These are phyloP conservation scores for Lasiodiplodia theobromae DNA, from an alignment of 2,329 filamentous ascomycete genomes.

Conservation along the genomic window DNA sequence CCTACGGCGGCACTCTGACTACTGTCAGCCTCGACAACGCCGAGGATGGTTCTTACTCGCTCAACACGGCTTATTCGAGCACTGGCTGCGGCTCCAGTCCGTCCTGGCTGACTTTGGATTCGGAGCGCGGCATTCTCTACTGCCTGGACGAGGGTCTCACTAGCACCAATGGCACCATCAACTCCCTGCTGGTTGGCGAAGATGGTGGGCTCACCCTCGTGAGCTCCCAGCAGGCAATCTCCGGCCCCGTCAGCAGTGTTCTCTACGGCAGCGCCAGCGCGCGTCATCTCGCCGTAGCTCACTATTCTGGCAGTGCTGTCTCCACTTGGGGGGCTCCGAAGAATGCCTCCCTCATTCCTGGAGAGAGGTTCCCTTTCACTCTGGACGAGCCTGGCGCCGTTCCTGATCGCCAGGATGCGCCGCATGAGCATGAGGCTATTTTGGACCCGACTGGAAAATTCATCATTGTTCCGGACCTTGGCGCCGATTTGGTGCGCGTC, in stretches of 20 bases:
- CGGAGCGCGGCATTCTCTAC: constrained; percentile 59
- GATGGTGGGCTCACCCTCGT: constrained; percentile 50
- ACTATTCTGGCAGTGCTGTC: constrained; percentile 51
- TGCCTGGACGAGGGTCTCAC: constrained; percentile 66
- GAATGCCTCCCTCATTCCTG: constrained; percentile 29
- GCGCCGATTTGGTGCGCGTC: constrained; percentile 67
- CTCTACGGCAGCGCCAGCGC: constrained; percentile 49
- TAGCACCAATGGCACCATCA: constrained; percentile 58
- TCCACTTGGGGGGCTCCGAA: constrained; percentile 40
- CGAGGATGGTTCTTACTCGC: constrained; percentile 52
- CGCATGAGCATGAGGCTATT: constrained; percentile 71
- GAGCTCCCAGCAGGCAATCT: constrained; percentile 43
- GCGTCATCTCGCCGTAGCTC: constrained; percentile 50
- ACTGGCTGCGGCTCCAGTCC: constrained; percentile 54
- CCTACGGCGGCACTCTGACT: constrained; percentile 55
- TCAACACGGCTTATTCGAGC: constrained; percentile 42
- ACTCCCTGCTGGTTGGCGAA: constrained; percentile 37
- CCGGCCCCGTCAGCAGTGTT: constrained; percentile 51
- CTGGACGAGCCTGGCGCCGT: constrained; percentile 46
- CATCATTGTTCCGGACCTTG: constrained; percentile 70
- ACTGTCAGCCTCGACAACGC: constrained; percentile 44
- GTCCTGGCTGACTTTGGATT: constrained; percentile 67
- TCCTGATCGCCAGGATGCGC: constrained; percentile 59
- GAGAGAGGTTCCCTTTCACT: constrained; percentile 54
- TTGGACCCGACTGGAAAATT: constrained; percentile 71